Evolutionary conservation across 768 basidiomycete genomes (phyloP), one percentile per base, ranked within the genome.

Genomic region (Hemileccinum impolitum): DNA sequence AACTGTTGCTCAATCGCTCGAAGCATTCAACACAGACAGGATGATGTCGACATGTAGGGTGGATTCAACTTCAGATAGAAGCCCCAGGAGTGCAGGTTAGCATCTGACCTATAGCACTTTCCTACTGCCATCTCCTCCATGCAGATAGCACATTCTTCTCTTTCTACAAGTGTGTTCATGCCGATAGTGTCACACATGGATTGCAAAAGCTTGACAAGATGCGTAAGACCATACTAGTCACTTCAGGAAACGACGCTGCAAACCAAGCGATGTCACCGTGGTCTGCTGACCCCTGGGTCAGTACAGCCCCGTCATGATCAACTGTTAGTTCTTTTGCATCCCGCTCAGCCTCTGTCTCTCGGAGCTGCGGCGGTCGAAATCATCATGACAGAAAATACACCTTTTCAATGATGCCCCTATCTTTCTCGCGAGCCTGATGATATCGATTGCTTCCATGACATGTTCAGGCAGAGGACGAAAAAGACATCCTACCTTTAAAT

Each of bases 111-210:
- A 23, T 63, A 54, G 10, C 52, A 60, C 17, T 61, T 57, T 37
- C 5, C 39, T 21, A 45, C 47, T 25, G 6, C 11, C 58, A 57
- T 63, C 3, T 31, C 40, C 9, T 60, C 50, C 46, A 60, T 48
- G 35, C 58, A 63, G 21, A 63, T 17, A 21, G 50, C 52, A 25
- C 54, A 63, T 47, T 55, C 55, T 41, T 61, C 61, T 37, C 25
- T 49, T 31, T 60, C 55, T 23, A 41, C 61, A 35, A 61, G 45
- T 17, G 58, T 51, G 23, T 60, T 62, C 54, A 54, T 61, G 31
- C 51, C 57, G 14, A 57, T 50, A 38, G 46, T 43, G n/a, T 60
- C 47, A 19, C 52, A 57, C 31, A 54, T 14, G 19, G n/a, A 14
- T 42, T 53, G 52, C 45, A 63, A 36, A 30, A 55, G 47, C 55